These are phyloP conservation scores for Saccharomycopsis fermentans DNA, from an alignment of 805 yeast genomes.

Conservation along the genomic window DNA sequence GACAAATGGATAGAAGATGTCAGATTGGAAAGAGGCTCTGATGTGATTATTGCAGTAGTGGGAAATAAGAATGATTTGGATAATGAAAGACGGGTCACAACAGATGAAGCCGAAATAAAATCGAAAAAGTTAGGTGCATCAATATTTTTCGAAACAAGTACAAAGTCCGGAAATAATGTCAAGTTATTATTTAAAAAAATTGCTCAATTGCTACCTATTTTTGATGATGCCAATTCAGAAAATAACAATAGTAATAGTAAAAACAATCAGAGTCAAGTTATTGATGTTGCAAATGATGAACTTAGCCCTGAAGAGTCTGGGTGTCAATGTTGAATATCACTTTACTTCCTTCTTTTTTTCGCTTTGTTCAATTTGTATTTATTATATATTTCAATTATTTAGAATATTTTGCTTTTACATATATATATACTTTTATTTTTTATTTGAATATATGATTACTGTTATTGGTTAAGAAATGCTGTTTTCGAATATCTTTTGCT, in stretches of 20 bases:
- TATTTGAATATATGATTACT: too few species aligned
- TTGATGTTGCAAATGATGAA: conserved; percentile 33
- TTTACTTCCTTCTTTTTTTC: neutral
- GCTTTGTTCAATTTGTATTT: neutral
- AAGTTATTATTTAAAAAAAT: conserved; percentile 81
- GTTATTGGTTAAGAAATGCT: too few species aligned
- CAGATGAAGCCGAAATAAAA: conserved; percentile 75
- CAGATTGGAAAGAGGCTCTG: conserved; percentile 80
- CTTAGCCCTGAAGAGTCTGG: conserved; percentile 26
- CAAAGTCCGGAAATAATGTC: conserved; percentile 91
- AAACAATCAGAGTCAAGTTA: conserved; percentile 29
- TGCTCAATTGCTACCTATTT: conserved; percentile 85
- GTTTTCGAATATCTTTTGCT: too few species aligned
- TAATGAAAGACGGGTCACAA: conserved; percentile 71
- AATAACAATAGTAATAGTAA: conserved; percentile 20
- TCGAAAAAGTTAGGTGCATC: conserved; percentile 65
- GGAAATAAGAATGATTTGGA: conserved; percentile 84
- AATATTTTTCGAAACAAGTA: conserved; percentile 84
- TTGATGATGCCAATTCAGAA: conserved; percentile 25
- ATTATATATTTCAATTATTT: neutral
- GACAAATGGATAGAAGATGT: conserved; percentile 94
- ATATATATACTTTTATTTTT: too few species aligned
- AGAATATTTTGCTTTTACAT: neutral
- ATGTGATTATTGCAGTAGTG: conserved; percentile 81
- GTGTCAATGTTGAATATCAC: conserved; percentile 30